Percentiles rank a stretch among this genome's conserved stretches.
Conservation (phyloP, 306 rosid species). For the Cucumis cinereus region DNA sequence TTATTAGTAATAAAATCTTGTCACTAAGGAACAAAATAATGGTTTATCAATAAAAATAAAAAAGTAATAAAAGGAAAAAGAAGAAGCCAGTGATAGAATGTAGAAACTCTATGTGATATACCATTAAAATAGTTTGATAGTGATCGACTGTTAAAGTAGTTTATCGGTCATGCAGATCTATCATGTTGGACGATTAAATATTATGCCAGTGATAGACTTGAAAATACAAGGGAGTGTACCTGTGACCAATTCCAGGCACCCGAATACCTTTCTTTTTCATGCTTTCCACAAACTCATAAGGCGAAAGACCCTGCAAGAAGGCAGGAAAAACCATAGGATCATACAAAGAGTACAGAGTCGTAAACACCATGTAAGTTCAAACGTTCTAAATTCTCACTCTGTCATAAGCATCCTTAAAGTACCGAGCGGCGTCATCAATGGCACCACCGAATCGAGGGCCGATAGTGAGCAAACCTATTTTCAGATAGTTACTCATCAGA, state of each 20-base stretch:
- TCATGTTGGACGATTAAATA: too few relatives aligned
- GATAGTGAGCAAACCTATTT: conserved; percentile 92
- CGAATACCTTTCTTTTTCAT: conserved; percentile 98
- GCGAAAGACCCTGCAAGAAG: conserved; percentile 50
- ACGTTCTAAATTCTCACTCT: conserved; percentile 8
- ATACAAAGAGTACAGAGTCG: too few relatives aligned
- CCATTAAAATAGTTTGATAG: too few relatives aligned
- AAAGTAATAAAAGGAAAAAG: too few relatives aligned
- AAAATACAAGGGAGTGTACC: conserved; percentile 44
- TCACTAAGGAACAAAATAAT: too few relatives aligned
- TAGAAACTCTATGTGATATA: too few relatives aligned
- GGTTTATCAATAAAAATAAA: too few relatives aligned
- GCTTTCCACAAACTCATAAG: conserved; percentile 86
- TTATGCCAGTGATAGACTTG: too few relatives aligned
- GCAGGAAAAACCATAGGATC: background rate
- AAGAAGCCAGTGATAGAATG: too few relatives aligned
- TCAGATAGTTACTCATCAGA: conserved; percentile 7
- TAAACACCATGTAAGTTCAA: background rate
- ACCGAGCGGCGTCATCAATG: conserved; percentile 98
- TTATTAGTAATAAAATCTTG: too few relatives aligned
- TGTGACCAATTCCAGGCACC: conserved; percentile 98
- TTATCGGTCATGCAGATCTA: too few relatives aligned
- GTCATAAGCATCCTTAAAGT: conserved; percentile 94
- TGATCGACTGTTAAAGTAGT: too few relatives aligned
- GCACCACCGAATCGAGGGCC: conserved; percentile 99